Percentiles rank a stretch among this genome's conserved stretches.
Evolutionary conservation across 2,329 filamentous ascomycete species (phyloP).

Genomic region (Macrophomina phaseolina): DNA sequence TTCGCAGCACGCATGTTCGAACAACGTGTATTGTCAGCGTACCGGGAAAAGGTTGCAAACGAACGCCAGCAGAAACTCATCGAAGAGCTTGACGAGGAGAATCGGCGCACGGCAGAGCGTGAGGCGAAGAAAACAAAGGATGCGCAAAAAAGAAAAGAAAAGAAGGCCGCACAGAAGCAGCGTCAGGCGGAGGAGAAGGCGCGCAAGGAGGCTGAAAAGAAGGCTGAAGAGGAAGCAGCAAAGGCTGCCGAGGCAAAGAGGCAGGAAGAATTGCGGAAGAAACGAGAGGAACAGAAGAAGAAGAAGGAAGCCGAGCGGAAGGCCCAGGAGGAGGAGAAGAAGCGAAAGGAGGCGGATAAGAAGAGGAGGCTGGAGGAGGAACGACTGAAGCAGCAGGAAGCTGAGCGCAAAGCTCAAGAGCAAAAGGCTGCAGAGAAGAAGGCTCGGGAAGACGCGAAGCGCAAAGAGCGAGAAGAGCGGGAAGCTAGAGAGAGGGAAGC

Average conservation of each 20-base stretch:
- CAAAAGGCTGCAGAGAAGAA: conserved; percentile 83
- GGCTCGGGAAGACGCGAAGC: conserved; percentile 71
- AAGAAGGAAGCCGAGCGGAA: conserved; percentile 91
- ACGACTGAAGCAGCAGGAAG: conserved; percentile 81
- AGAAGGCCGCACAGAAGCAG: conserved; percentile 86
- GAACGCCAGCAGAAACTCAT: conserved; percentile 91
- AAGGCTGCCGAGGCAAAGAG: conserved; percentile 79
- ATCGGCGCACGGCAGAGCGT: conserved; percentile 73
- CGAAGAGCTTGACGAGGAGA: conserved; percentile 89
- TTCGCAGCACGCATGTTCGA: conserved; percentile 99
- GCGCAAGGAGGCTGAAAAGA: conserved; percentile 84
- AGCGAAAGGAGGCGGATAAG: conserved; percentile 84
- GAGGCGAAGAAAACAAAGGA: conserved; percentile 94
- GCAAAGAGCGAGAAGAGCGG: conserved; percentile 73
- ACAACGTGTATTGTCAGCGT: conserved; percentile 94
- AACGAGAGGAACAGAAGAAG: conserved; percentile 86
- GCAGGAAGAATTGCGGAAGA: conserved; percentile 78
- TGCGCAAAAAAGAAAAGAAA: conserved; percentile 94
- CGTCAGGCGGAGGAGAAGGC: conserved; percentile 90
- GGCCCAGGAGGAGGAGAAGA: conserved; percentile 85
- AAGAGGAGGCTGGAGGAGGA: conserved; percentile 81
- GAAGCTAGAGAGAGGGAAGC: conserved; percentile 74
- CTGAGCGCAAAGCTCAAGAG: conserved; percentile 82
- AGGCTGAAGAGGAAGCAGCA: conserved; percentile 80
- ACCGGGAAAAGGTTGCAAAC: conserved; percentile 93